Base-by-base conservation (phyloP, 139 green algal species). In the Chlorella ohadii region DNA sequence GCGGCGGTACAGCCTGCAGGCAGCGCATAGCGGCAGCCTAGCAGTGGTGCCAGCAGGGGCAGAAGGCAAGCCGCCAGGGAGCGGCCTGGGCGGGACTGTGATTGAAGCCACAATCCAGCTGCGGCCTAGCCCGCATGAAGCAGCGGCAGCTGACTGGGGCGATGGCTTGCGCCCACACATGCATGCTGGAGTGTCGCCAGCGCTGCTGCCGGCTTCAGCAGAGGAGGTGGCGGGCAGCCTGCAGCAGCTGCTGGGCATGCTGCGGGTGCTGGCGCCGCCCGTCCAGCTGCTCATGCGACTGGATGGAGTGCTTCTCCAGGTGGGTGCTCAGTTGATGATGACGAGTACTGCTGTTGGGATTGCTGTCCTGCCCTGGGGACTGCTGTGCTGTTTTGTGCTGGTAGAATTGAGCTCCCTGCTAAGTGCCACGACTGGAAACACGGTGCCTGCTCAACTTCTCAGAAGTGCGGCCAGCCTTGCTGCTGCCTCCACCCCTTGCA, bases 221-320 rank as follows among this genome's bases (percentile, higher is more conserved):
- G 61, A 83, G 27, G 39, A 83, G 17, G 63, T 63, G 16, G 78
- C 73, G 39, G 19, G 28, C 15, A 75, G 78, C 39, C n/a, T 83
- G 41, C 39, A 74, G 61, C 78, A 83, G 63, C 61, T 83, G 39
- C 61, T 83, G 78, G 78, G 78, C 28, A 83, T 83, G 78, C 28
- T 83, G 39, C 63, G 78, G 16, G 78, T 75, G 78, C 78, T 83
- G 63, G 63, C 63, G 33, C 78, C 78, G 19, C 78, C 78, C 25
- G 63, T 83, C 39, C 61, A 33, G 28, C 41, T 83, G 63, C 39
- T 83, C 17, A 74, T 83, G 78, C 61, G 78, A 5, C 78, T 83
- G 3, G 59, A n/a, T 15, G 39, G 65, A 20, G 78, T 83, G 39
- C 17, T 33, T 41, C 63, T 83, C 63, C 78, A 83, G 78, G 78